Evolutionary conservation across 106 monocot genomes (phyloP), one percentile per base, ranked within the genome.

Genomic region (Platanthera zijinensis): DNA sequence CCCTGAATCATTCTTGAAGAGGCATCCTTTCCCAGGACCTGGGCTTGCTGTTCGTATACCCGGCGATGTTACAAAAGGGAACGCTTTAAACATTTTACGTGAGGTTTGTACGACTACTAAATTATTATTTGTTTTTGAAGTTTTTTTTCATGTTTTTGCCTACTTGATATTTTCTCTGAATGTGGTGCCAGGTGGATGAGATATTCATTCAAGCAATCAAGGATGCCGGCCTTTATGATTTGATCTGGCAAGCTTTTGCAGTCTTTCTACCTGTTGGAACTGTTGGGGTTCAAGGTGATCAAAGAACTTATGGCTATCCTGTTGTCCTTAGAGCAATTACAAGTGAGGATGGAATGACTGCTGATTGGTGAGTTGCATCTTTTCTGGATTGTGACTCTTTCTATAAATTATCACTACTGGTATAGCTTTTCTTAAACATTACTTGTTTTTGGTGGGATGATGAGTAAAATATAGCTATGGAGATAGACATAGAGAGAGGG

Each of bases 11-110:
- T 97, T 97, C 81, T 83, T 97, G 61, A 97, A 94, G 83, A 86
- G 97, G 73, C 96, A 97, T 62, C 97, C 97, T 63, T 97, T 97
- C 80, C 97, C 97, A 63, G 97, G 97, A 62, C 97, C 97, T 79
- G 97, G 97, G 30, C 94, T 97, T 85, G 97, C 97, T 78, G 91
- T 94, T 74, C 85, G 93, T 77, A 86, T 97, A 19, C 73, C 91
- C 72, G 97, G 97, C 69, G 97, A 97, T 88, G 97, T 94, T 46
- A 97, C 97, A 2, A 80, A 91, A 80, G 97, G 93, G 72, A 94
- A 97, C 81, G 94, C 93, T 14, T 86, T 97, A 76, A 91, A 94
- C 28, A 89, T 89, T 72, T 77, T 94, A 52, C 89, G 93, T 69
- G 91, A 97, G 93, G 97, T 97, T 76, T 57, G 51, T 14, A 57